A percentile compares a stretch with the other conserved stretches of the same genome.
Conservation (phyloP, 768 basidiomycete genomes). For the Pisolithus tinctorius region DNA sequence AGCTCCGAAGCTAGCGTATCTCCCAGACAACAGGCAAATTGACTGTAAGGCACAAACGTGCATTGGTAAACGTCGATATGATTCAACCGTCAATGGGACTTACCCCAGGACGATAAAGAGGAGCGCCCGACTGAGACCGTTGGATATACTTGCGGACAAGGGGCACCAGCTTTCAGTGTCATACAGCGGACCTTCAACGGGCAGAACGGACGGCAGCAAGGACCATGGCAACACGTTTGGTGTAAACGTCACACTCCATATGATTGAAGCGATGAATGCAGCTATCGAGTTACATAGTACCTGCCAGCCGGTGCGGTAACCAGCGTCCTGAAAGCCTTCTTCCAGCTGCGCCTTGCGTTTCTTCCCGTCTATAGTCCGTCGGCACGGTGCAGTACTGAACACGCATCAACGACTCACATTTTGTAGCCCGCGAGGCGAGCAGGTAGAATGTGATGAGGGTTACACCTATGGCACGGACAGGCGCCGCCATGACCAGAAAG, state of each 20-base stretch:
- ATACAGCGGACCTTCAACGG: conserved; percentile 24
- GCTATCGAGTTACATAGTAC: conserved; percentile 76
- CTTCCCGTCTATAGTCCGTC: conserved; percentile 52
- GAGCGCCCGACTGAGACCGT: background rate
- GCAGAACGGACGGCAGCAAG: conserved; percentile 9
- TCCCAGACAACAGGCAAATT: conserved; percentile 84
- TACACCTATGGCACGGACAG: conserved; percentile 55
- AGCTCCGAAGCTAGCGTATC: conserved; percentile 93
- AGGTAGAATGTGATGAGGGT: conserved; percentile 75
- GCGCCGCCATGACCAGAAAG: conserved; percentile 63
- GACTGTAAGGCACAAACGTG: conserved; percentile 35
- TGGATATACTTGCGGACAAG: conserved; percentile 29
- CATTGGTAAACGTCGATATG: conserved; percentile 1
- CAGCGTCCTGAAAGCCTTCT: conserved; percentile 68
- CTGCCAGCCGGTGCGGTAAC: conserved; percentile 73
- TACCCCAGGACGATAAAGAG: background rate
- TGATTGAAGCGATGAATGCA: conserved; percentile 48
- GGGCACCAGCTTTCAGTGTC: conserved; percentile 55
- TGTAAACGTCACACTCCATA: conserved; percentile 60
- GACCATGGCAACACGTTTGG: conserved; percentile 37
- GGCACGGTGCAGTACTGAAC: background rate
- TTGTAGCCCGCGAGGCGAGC: conserved; percentile 76
- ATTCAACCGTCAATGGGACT: background rate
- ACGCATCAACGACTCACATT: conserved; percentile 39
- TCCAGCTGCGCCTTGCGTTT: conserved; percentile 68